These are phyloP conservation scores for Yueomyces sinensis DNA, from an alignment of 805 yeast species.

Conservation along the genomic window DNA sequence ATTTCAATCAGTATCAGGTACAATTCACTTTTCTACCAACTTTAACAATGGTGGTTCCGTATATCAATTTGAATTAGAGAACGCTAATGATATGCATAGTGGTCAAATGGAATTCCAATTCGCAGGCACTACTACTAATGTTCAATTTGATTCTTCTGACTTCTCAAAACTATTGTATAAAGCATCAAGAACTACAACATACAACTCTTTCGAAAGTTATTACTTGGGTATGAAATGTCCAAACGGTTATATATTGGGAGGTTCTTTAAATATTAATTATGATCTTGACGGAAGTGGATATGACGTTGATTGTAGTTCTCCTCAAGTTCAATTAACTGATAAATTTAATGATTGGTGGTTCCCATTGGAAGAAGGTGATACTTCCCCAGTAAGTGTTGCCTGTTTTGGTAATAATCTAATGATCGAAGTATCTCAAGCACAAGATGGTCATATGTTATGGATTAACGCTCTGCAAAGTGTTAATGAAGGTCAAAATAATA, in stretches of 20 bases:
- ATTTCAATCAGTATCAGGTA: conserved; percentile 15
- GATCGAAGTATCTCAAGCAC: conserved; percentile 10
- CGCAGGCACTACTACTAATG: conserved; percentile 13
- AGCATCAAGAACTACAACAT: conserved; percentile 22
- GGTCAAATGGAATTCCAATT: conserved; percentile 21
- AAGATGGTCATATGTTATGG: conserved; percentile 20
- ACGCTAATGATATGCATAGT: conserved; percentile 16
- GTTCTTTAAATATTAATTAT: conserved; percentile 15
- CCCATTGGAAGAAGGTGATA: conserved; percentile 12
- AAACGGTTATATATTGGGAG: conserved; percentile 17
- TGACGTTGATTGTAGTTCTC: conserved; percentile 24
- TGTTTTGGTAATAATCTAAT: conserved; percentile 16
- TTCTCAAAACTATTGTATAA: conserved; percentile 10
- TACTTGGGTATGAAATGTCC: conserved; percentile 24
- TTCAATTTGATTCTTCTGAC: conserved; percentile 15
- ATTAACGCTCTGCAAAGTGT: conserved; percentile 23
- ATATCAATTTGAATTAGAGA: conserved; percentile 19
- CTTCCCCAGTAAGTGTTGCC: conserved; percentile 5
- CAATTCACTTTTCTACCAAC: conserved; percentile 18
- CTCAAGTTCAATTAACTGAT: conserved; percentile 13
- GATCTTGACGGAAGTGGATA: conserved; percentile 22
- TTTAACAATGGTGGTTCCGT: conserved; percentile 26
- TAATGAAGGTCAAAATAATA: conserved; percentile 9
- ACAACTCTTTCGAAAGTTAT: conserved; percentile 22
- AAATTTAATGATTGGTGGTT: conserved; percentile 25